These are phyloP conservation scores for Entonaema liquescens DNA, from an alignment of 495 filamentous ascomycete species.

Conservation along the genomic window DNA sequence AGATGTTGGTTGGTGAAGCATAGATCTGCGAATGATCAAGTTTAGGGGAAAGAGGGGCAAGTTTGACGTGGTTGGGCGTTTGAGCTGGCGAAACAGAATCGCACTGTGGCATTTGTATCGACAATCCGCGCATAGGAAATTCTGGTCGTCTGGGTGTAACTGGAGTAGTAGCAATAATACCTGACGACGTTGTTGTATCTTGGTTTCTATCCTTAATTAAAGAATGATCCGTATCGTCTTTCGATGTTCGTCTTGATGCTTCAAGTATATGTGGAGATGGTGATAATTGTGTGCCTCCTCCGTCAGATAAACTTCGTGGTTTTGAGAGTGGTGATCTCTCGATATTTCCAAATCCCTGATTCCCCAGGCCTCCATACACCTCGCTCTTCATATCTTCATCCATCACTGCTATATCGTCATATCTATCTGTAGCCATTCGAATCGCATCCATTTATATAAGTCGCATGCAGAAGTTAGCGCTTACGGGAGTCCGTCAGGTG, in stretches of 20 bases:
- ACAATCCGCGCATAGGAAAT: slow-evolving; percentile 67
- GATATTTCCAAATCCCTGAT: slow-evolving; percentile 30
- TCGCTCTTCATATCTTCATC: slow-evolving; percentile 38
- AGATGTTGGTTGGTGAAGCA: slow-evolving; percentile 76
- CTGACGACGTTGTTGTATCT: slow-evolving; percentile 16
- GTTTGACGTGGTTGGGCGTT: slow-evolving; percentile 66
- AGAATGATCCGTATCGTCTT: slow-evolving; percentile 76
- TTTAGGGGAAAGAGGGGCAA: slow-evolving; percentile 82
- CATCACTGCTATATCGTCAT: slow-evolving; percentile 45
- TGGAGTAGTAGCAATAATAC: slow-evolving; percentile 50
- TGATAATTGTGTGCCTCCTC: slow-evolving; percentile 62
- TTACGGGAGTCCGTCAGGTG: background rate
- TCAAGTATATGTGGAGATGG: slow-evolving; percentile 74
- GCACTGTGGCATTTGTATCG: slow-evolving; percentile 76
- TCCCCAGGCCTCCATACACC: slow-evolving; percentile 1
- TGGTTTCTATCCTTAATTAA: slow-evolving; percentile 54
- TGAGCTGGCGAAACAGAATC: slow-evolving; percentile 51
- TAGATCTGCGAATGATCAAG: slow-evolving; percentile 84
- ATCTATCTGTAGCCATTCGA: slow-evolving; percentile 29
- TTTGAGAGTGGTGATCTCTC: slow-evolving; percentile 45
- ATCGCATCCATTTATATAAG: background rate
- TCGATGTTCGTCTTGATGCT: slow-evolving; percentile 63
- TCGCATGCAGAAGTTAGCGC: background rate
- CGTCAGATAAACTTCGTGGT: slow-evolving; percentile 60
- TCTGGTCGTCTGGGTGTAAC: slow-evolving; percentile 70